phyloP scores from a whole-genome alignment of 2,329 filamentous ascomycete species.

The Chaetomiaceae sp. region DNA sequence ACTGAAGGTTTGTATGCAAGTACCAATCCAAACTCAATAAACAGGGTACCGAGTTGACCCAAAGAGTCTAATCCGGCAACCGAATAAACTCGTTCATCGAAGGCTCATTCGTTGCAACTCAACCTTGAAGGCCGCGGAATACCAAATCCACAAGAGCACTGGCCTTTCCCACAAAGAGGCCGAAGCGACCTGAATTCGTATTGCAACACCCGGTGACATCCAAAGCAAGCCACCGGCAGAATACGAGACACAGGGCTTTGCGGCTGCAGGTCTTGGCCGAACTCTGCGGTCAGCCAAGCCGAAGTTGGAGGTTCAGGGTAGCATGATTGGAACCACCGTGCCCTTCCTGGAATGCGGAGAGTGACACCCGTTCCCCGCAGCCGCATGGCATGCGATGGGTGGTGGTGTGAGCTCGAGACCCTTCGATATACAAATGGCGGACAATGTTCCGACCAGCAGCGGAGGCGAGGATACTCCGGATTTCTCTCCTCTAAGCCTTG shows the following conservation, averaged over 20 bases:
- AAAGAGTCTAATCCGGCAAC: too few species aligned
- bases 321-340: constrained; percentile 5
- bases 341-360: not conserved
- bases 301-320: not conserved
- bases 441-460: too few species aligned
- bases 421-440: not conserved
- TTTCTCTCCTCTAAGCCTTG: too few species aligned
- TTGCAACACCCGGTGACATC: not conserved
- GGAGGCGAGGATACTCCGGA: too few species aligned
- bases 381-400: not conserved
- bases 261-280: constrained; percentile 8
- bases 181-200: not conserved
- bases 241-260: constrained; percentile 7
- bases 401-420: too few species aligned
- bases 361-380: not conserved
- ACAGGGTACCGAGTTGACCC: too few species aligned
- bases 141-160: too few species aligned
- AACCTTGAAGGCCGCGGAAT: too few species aligned
- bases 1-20: too few species aligned
- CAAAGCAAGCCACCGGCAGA: not conserved
- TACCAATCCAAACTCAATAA: too few species aligned
- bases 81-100: too few species aligned
- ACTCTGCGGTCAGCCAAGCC: not conserved
- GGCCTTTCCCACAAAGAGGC: not conserved
- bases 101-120: too few species aligned